These are phyloP conservation scores for Cutaneotrichosporon sp. DNA, from an alignment of 1,284 basidiomycete species.

Conservation along the genomic window DNA sequence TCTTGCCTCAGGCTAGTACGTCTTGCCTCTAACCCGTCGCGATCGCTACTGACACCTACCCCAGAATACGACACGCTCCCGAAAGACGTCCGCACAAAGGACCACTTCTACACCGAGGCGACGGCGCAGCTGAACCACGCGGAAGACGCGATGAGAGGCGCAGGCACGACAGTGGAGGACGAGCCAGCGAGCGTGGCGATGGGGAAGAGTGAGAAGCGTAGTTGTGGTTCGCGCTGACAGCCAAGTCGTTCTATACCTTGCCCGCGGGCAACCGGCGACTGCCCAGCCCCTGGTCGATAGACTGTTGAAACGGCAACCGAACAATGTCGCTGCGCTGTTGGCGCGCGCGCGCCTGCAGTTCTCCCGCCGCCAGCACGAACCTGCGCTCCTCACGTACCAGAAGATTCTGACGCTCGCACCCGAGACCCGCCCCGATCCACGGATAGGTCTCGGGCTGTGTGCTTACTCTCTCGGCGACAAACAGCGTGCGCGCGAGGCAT, in stretches of 20 bases:
- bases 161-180: slow-evolving; percentile 29
- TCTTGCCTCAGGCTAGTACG: slow-evolving; percentile 67
- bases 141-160: slow-evolving; percentile 59
- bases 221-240: not conserved
- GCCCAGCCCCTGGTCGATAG: slow-evolving; percentile 72
- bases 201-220: slow-evolving; percentile 16
- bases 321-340: slow-evolving; percentile 56
- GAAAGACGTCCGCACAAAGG: slow-evolving; percentile 58
- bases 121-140: slow-evolving; percentile 64
- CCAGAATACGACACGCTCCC: slow-evolving; percentile 66
- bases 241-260: slow-evolving; percentile 72
- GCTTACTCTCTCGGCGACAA: slow-evolving; percentile 80
- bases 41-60: slow-evolving; percentile 19
- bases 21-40: slow-evolving; percentile 9
- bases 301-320: slow-evolving; percentile 71
- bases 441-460: slow-evolving; percentile 88
- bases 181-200: slow-evolving; percentile 41
- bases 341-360: slow-evolving; percentile 73
- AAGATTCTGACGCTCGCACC: slow-evolving; percentile 71
- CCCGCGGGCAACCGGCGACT: slow-evolving; percentile 68
- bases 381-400: slow-evolving; percentile 76
- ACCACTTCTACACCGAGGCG: slow-evolving; percentile 60
- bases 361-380: slow-evolving; percentile 66
- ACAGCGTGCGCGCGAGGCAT: slow-evolving; percentile 70
- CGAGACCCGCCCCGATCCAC: slow-evolving; percentile 74